Evolutionary conservation across 441 rosid species (phyloP), one percentile per base, ranked within the genome.

Genomic region (Gossypium schwendimanii): DNA sequence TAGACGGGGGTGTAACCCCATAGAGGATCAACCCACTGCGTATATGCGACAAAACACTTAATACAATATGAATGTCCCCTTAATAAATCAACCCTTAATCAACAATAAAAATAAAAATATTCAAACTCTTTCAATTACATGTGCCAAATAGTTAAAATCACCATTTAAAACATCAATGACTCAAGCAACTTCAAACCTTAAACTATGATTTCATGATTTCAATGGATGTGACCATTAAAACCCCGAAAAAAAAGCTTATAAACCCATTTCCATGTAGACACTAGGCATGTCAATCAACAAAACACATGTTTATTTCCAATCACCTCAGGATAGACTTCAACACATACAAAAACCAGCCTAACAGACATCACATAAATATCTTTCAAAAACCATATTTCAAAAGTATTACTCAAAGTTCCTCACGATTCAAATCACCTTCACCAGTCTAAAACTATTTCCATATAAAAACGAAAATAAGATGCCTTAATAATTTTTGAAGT

Each of bases 101-200:
- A 6, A 20, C 52, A 45, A 54, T 21, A 23, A 44, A 21, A 10
- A 26, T 10, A 63, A 18, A 10, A 63, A 15, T 18, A 20, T 10
- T 41, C 11, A 0, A 41, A 18, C 68, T 3, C 53, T 44, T 41
- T 17, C 6, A 45, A 45, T 54, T 7, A 6, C 36, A 31, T 31
- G 6, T 31, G 24, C 69, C 31, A 1, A 45, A 15, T 44, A 20
- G 36, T 65, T 12, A 65, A 65, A 63, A 65, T 65, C 36, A 41
- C 36, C 50, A 44, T 11, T 65, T 45, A 65, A 64, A 65, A 65
- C 55, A 64, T 44, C 69, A 65, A 3, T 21, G 14, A 65, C 39
- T 45, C 36, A 21, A 66, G 70, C 58, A 20, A 24, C 57, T 66
- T n/a, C 23, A 66, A 39, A 66, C 70, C 7, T 14, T 23, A 55